Evolutionary conservation across 2,329 filamentous ascomycete genomes (phyloP).

Genomic region (Penicillium glabrum): DNA sequence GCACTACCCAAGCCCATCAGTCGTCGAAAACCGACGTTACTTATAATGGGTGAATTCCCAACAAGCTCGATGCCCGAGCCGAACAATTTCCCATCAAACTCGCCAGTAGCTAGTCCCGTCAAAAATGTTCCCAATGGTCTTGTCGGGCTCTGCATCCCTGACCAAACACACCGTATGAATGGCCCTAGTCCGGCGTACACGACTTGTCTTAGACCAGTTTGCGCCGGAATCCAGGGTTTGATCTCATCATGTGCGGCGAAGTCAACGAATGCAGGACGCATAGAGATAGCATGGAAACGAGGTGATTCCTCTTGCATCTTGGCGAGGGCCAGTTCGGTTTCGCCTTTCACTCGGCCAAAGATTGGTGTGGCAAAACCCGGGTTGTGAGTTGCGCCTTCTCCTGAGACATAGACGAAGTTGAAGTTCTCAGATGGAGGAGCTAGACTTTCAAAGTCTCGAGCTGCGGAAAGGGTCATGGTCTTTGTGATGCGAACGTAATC

Average conservation of each 20-base stretch:
- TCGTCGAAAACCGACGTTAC: background rate
- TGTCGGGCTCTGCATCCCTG: background rate
- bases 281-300: background rate
- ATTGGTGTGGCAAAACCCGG: conserved; percentile 58
- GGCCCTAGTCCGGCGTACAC: background rate
- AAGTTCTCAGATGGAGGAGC: conserved; percentile 33
- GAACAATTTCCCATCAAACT: background rate
- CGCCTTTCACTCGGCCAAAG: conserved; percentile 67
- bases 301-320: background rate
- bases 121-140: background rate
- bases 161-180: background rate
- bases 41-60: background rate
- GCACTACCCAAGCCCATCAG: background rate
- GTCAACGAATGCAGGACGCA: background rate
- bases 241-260: background rate
- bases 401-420: conserved; percentile 70
- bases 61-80: background rate
- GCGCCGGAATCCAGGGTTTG: background rate
- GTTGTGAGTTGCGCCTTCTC: conserved; percentile 38
- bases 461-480: conserved; percentile 63
- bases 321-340: conserved; percentile 23
- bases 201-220: background rate
- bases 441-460: conserved; percentile 52
- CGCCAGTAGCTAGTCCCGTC: background rate
- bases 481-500: conserved; percentile 69